Base-by-base conservation (phyloP, 176 grass and related monocot genomes). In the Ensete ventricosum region DNA sequence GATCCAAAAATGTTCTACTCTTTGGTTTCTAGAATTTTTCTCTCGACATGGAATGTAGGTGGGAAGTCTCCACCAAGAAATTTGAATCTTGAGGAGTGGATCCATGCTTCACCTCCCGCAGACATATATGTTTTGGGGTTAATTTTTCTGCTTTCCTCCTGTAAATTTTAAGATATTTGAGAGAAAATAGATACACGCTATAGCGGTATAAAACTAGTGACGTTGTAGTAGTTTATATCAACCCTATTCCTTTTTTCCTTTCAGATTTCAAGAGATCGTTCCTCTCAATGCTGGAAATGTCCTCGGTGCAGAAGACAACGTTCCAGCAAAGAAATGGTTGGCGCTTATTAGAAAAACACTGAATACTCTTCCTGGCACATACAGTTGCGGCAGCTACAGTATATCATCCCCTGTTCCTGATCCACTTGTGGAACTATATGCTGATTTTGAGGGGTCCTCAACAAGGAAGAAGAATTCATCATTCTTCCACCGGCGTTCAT, bases 251-350 rank as follows among this genome's bases (percentile, higher is more conserved):
- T 70, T 27, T 78, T 54, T n/a, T 82, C 19, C 14, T 50, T 70
- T 80, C 80, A 97, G 94, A 59, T 97, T 97, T 85, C 94, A 97
- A 65, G 94, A 97, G 82, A 93, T 97, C 78, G 94, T 97, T 78
- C 94, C 94, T 78, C 84, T 97, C 65, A 97, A 97, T 85, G 94
- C 94, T 52, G 94, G 94, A 62, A 97, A 97, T 85, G 94, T 93
- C 84, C 88, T 97, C 63, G 94, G 94, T 53, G 82, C 88, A 1
- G 94, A 97, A 91, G 89, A 93, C 71, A 97, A 93, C 73, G 27
- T 83, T 64, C 94, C 94, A 17, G 94, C 90, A 0, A 97, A 88
- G 66, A 97, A 93, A 69, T 97, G 94, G 94, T 81, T 97, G 4
- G 85, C 88, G n/a, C 94, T 97, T 55, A 80, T 97, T 69, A 89